Conservation (phyloP, 768 basidiomycete species). For the Mycena amicta region DNA sequence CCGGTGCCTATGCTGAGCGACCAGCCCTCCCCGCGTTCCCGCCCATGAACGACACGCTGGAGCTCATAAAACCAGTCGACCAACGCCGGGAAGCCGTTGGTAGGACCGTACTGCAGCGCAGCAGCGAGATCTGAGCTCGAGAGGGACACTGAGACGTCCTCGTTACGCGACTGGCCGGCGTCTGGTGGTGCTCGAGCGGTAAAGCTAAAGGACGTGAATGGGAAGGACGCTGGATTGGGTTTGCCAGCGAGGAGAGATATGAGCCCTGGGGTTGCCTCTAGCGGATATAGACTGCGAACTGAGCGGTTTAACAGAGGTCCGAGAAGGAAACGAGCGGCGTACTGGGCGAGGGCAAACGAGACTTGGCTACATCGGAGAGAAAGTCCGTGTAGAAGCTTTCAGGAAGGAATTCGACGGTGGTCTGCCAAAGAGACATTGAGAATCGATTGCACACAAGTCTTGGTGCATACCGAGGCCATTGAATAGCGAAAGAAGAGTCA, state of each 20-base stretch:
- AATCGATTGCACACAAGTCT: not conserved
- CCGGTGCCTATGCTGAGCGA: constrained; percentile 76
- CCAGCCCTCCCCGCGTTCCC: constrained; percentile 70
- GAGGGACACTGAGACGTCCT: constrained; percentile 56
- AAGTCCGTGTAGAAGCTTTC: constrained; percentile 58
- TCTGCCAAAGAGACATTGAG: not conserved
- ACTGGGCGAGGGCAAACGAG: constrained; percentile 67
- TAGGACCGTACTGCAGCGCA: constrained; percentile 78
- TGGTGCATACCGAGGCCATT: not conserved
- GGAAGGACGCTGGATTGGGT: constrained; percentile 89
- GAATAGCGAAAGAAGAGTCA: not conserved
- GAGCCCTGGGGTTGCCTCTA: constrained; percentile 77
- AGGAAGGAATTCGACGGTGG: constrained; percentile 43
- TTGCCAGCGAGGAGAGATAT: constrained; percentile 89
- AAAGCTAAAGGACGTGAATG: constrained; percentile 80
- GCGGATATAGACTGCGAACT: constrained; percentile 74
- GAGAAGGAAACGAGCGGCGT: constrained; percentile 24
- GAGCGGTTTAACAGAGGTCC: constrained; percentile 11
- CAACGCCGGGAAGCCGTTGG: constrained; percentile 67
- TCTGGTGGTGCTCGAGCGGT: constrained; percentile 51
- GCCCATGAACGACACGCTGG: constrained; percentile 70
- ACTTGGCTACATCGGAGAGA: constrained; percentile 63
- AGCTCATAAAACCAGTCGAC: constrained; percentile 70
- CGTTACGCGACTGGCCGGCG: constrained; percentile 8
- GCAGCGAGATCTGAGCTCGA: constrained; percentile 59